A percentile compares a stretch with the other conserved stretches of the same genome.
Conservation (phyloP, 768 basidiomycete species). For the Coprinopsis sp. region DNA sequence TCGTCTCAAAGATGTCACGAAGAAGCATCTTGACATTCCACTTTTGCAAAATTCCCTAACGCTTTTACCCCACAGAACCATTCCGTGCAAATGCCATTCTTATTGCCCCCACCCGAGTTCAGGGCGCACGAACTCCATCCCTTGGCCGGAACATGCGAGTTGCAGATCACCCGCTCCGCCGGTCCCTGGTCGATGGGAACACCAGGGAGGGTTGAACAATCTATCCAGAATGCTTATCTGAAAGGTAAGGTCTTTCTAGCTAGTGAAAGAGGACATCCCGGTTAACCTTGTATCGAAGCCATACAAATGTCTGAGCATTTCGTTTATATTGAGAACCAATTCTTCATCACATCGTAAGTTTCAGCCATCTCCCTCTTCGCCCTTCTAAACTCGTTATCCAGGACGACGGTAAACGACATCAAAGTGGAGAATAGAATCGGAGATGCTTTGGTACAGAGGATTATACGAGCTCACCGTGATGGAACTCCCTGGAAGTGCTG, state of each 20-base stretch:
- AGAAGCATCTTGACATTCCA: no score
- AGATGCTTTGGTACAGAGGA: conserved; percentile 87
- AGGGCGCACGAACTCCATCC: conserved; percentile 70
- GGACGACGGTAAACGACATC: conserved; percentile 80
- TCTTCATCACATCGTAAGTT: conserved; percentile 83
- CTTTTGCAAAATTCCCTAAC: no score
- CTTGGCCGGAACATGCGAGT: conserved; percentile 90
- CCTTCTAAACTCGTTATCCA: conserved; percentile 24
- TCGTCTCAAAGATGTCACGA: no score
- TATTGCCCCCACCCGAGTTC: conserved; percentile 92
- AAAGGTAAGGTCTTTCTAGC: conserved; percentile 50
- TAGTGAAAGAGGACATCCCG: neutral
- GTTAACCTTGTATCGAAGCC: conserved; percentile 40
- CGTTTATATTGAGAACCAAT: conserved; percentile 96
- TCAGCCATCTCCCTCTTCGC: neutral
- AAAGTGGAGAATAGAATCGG: conserved; percentile 92
- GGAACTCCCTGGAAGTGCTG: conserved; percentile 86
- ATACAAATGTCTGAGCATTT: conserved; percentile 95
- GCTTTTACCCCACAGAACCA: conserved; percentile 63
- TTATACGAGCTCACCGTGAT: conserved; percentile 81
- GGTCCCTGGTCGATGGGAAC: conserved; percentile 98
- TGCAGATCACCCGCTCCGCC: conserved; percentile 93
- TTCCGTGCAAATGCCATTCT: conserved; percentile 85
- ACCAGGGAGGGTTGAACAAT: conserved; percentile 75
- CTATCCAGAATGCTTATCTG: conserved; percentile 91